These are phyloP conservation scores for Chamaenerion angustifolium DNA, from an alignment of 345 rosid species.

Conservation along the genomic window DNA sequence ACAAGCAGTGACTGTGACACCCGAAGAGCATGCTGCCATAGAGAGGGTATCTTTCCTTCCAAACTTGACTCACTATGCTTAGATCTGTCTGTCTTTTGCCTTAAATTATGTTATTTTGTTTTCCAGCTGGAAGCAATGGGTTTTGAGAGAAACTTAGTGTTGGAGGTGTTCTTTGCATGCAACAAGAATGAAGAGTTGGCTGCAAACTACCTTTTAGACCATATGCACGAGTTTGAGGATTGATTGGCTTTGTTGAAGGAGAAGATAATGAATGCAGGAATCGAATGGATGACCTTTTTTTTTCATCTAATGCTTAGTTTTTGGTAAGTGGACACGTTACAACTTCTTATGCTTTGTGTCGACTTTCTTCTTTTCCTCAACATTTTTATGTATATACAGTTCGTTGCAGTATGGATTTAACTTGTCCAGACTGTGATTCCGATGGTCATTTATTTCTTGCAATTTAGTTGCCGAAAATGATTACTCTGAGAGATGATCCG, in stretches of 20 bases:
- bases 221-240: slow-evolving; percentile 80
- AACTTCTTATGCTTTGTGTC: too few relatives aligned
- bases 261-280: too few relatives aligned
- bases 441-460: too few relatives aligned
- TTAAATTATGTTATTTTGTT: background rate
- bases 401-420: too few relatives aligned
- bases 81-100: background rate
- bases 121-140: slow-evolving; percentile 89
- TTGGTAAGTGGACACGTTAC: too few relatives aligned
- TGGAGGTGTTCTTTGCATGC: slow-evolving; percentile 89
- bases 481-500: too few relatives aligned
- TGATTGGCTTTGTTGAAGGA: slow-evolving; percentile 13
- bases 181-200: slow-evolving; percentile 95
- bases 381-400: too few relatives aligned
- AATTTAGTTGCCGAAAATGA: too few relatives aligned
- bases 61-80: background rate
- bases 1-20: slow-evolving; percentile 65
- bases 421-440: too few relatives aligned
- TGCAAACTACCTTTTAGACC: slow-evolving; percentile 92
- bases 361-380: too few relatives aligned
- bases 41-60: slow-evolving; percentile 42
- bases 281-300: too few relatives aligned
- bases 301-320: too few relatives aligned
- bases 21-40: slow-evolving; percentile 90
- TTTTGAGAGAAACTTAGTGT: slow-evolving; percentile 63